phyloP scores from a whole-genome alignment of 495 filamentous ascomycete genomes.

The Penicillium pulvis region DNA sequence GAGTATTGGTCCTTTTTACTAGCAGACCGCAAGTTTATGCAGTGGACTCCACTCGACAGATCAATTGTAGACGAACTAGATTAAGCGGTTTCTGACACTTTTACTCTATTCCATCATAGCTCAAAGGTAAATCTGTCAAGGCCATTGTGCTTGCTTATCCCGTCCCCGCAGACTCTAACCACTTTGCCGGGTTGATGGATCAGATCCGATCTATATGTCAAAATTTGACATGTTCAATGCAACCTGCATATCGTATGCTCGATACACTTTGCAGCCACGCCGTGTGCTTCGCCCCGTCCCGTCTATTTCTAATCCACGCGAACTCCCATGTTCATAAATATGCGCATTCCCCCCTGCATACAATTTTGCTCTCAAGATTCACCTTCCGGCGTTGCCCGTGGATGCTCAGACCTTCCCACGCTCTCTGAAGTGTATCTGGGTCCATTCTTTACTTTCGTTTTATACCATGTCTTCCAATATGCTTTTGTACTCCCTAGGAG shows the following conservation, averaged over 20 bases:
- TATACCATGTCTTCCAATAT: constrained; percentile 20
- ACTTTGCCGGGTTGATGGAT: constrained; percentile 25
- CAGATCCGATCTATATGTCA: constrained; percentile 19
- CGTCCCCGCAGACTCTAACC: constrained; percentile 23
- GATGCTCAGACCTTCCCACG: background rate
- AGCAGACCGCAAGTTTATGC: background rate
- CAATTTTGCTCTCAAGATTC: background rate
- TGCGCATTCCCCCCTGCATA: constrained; percentile 7
- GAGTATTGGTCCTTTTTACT: background rate
- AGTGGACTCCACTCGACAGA: background rate
- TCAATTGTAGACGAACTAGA: background rate
- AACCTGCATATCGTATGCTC: constrained; percentile 13
- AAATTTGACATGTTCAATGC: constrained; percentile 18
- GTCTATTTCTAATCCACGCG: constrained; percentile 14
- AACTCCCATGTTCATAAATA: constrained; percentile 12
- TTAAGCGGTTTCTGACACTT: background rate
- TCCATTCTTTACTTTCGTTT: constrained; percentile 5
- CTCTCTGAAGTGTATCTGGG: background rate
- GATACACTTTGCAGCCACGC: constrained; percentile 28
- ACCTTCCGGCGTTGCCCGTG: constrained; percentile 4
- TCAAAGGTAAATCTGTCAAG: background rate
- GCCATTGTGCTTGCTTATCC: constrained; percentile 2
- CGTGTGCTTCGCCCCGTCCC: constrained; percentile 27
- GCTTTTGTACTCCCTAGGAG: constrained; percentile 30
- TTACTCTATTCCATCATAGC: background rate